phyloP scores from a whole-genome alignment of 345 rosid species.

The Erodium maritimum region DNA sequence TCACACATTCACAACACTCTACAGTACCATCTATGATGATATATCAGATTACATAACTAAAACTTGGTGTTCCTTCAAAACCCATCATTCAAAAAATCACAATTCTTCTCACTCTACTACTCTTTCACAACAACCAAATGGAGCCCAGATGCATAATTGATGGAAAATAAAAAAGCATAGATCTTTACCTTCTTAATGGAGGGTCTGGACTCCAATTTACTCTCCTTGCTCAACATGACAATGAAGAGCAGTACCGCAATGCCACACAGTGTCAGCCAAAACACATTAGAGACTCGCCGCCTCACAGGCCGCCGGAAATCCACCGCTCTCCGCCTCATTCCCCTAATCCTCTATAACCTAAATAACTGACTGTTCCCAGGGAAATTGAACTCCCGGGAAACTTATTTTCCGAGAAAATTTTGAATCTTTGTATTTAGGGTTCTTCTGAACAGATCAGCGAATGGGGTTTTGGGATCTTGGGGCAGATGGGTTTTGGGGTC shows the following conservation, averaged over 20 bases:
- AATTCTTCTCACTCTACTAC: background rate
- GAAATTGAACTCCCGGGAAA: background rate
- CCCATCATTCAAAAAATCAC: background rate
- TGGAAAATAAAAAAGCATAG: background rate
- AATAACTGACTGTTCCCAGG: background rate
- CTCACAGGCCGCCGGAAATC: conserved; percentile 54
- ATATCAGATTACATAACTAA: too few relatives aligned
- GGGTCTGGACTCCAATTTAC: conserved; percentile 50
- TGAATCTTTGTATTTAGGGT: background rate
- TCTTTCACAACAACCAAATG: conserved; percentile 2
- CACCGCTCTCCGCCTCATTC: conserved; percentile 60
- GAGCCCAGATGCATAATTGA: background rate
- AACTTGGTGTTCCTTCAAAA: too few relatives aligned
- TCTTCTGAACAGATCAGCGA: background rate
- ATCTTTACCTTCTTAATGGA: conserved; percentile 32
- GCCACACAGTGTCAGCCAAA: conserved; percentile 59
- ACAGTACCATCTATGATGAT: too few relatives aligned
- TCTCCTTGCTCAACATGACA: conserved; percentile 38
- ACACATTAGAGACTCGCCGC: conserved; percentile 51
- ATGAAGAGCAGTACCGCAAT: conserved; percentile 45
- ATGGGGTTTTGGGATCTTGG: background rate
- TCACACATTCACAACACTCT: too few relatives aligned
- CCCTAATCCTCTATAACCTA: too few relatives aligned
- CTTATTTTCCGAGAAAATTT: conserved; percentile 9
- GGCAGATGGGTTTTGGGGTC: background rate